These are phyloP conservation scores for Sporobolomyces roseus DNA, from an alignment of 768 basidiomycete genomes.

Conservation along the genomic window DNA sequence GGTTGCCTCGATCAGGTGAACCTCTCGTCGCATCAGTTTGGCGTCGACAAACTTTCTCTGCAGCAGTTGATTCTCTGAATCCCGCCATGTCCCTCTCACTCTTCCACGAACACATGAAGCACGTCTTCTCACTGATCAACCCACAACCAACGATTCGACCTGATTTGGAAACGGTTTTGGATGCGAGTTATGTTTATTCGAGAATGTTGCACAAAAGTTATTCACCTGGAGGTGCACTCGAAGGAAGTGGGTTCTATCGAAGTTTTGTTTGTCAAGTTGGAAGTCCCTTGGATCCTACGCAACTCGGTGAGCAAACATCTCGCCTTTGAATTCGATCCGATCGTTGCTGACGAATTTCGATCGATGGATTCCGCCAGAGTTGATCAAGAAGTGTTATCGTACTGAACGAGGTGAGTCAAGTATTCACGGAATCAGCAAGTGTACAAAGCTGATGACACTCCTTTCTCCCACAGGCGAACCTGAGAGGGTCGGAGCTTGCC, in stretches of 20 bases:
- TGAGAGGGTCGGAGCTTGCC: constrained; percentile 74
- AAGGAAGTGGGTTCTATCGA: constrained; percentile 67
- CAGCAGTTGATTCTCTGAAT: constrained; percentile 72
- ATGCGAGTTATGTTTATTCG: constrained; percentile 71
- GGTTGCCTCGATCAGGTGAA: constrained; percentile 58
- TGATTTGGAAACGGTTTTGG: constrained; percentile 60
- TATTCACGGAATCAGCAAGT: too few relatives aligned
- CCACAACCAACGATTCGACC: constrained; percentile 48
- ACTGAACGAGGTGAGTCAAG: constrained; percentile 55
- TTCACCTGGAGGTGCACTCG: constrained; percentile 55
- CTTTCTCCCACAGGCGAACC: constrained; percentile 58
- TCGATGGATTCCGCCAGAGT: constrained; percentile 52
- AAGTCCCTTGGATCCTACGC: constrained; percentile 65
- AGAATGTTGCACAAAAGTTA: constrained; percentile 69
- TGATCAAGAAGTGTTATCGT: constrained; percentile 73
- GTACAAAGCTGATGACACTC: too few relatives aligned
- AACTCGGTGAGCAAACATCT: constrained; percentile 53
- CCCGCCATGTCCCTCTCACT: constrained; percentile 66
- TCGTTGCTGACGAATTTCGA: background rate
- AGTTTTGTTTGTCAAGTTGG: constrained; percentile 81
- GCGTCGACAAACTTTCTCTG: constrained; percentile 84
- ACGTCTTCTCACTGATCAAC: constrained; percentile 58
- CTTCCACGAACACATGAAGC: constrained; percentile 67
- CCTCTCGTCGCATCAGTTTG: constrained; percentile 84
- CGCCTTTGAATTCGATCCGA: too few relatives aligned